phyloP scores from a whole-genome alignment of 345 rosid genomes.

The Pelargonium nanum region DNA sequence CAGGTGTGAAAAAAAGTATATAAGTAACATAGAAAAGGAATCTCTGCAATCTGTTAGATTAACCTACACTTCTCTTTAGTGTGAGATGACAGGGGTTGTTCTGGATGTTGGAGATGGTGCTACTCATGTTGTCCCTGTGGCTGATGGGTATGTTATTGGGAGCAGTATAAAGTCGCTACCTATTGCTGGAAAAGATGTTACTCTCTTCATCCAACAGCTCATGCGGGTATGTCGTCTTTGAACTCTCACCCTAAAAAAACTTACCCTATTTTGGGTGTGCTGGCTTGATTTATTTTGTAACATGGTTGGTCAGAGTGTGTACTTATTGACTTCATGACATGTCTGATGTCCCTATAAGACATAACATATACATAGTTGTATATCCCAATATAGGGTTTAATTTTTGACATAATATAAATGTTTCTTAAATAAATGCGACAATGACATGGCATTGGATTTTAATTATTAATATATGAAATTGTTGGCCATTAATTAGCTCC shows the following conservation, averaged over 20 bases:
- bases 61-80: conserved; percentile 47
- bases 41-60: conserved; percentile 20
- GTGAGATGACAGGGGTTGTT: conserved; percentile 99
- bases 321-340: too few relatives aligned
- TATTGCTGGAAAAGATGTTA: conserved; percentile 82
- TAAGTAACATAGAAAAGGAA: not conserved
- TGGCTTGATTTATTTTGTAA: not conserved
- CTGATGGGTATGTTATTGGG: conserved; percentile 96
- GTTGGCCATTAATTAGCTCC: not conserved
- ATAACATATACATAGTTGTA: too few relatives aligned
- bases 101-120: conserved; percentile 99
- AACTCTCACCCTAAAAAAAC: not conserved
- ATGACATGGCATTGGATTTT: too few relatives aligned
- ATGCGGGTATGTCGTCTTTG: conserved; percentile 61
- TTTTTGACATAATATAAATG: too few relatives aligned
- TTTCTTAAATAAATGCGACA: too few relatives aligned
- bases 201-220: conserved; percentile 87
- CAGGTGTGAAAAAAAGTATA: not conserved
- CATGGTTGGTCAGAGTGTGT: not conserved
- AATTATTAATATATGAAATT: not conserved
- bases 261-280: not conserved
- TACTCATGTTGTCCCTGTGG: conserved; percentile 91
- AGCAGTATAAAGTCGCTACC: conserved; percentile 89
- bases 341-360: too few relatives aligned
- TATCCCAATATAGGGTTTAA: too few relatives aligned